Percentiles rank a stretch among this genome's conserved stretches.
phyloP scores from a whole-genome alignment of 805 yeast species.

The Hanseniaspora guilliermondii region DNA sequence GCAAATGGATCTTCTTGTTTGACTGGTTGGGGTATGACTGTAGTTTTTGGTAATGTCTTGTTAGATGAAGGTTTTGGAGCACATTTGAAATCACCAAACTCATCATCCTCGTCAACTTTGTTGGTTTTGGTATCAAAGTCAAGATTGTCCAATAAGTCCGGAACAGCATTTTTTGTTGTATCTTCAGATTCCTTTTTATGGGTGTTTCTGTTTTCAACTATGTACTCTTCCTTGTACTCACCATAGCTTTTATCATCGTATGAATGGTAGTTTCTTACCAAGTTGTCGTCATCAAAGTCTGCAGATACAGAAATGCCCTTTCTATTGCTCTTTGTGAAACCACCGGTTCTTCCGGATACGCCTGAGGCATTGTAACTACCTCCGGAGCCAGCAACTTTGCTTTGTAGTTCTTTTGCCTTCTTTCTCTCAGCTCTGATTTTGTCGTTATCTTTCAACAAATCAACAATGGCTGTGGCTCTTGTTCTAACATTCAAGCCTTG shows the following conservation, averaged over 20 bases:
- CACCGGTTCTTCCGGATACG: conserved; percentile 14
- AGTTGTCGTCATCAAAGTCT: conserved; percentile 45
- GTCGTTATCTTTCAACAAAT: conserved; percentile 62
- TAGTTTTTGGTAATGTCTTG: conserved; percentile 18
- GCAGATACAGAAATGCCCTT: conserved; percentile 29
- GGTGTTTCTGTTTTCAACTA: conserved; percentile 33
- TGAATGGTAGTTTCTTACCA: conserved; percentile 29
- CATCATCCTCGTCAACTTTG: conserved; percentile 46
- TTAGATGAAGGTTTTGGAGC: conserved; percentile 32
- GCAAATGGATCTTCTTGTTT: conserved; percentile 58
- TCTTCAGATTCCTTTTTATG: conserved; percentile 19
- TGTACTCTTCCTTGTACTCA: conserved; percentile 24
- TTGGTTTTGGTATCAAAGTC: conserved; percentile 11
- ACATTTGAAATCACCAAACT: conserved; percentile 73
- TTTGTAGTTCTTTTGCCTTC: conserved; percentile 74
- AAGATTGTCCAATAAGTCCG: conserved; percentile 7
- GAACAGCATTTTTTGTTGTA: conserved; percentile 15
- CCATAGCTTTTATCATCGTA: conserved; percentile 20
- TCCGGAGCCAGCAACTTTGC: conserved; percentile 72
- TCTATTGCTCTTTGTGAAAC: conserved; percentile 16
- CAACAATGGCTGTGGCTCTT: conserved; percentile 65
- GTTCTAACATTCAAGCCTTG: conserved; percentile 93
- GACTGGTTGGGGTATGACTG: conserved; percentile 11
- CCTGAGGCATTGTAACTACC: conserved; percentile 29
- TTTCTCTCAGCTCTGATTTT: conserved; percentile 72